Evolutionary conservation across 2,329 filamentous ascomycete species (phyloP).

Genomic region (Colletotrichum destructivum): DNA sequence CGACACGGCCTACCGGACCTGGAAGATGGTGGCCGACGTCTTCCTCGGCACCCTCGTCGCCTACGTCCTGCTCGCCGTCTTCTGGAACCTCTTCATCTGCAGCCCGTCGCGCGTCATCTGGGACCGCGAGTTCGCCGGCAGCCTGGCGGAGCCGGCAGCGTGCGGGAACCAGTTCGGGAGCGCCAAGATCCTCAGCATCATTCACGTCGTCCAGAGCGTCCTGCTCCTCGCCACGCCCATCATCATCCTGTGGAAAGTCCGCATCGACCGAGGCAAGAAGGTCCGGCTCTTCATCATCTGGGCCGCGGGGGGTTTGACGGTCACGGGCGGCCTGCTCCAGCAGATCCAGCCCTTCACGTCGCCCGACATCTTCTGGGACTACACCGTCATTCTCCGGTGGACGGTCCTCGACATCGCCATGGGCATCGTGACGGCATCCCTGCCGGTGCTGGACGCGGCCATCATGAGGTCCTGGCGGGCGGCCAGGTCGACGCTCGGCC

Average conservation of each 20-base stretch:
- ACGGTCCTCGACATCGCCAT: conserved; percentile 48
- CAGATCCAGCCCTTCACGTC: conserved; percentile 39
- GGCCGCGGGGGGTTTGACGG: conserved; percentile 48
- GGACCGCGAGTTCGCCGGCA: conserved; percentile 34
- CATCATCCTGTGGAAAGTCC: conserved; percentile 51
- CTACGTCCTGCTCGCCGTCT: conserved; percentile 47
- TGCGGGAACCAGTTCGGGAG: conserved; percentile 40
- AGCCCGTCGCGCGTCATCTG: conserved; percentile 43
- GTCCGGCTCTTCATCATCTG: conserved; percentile 49
- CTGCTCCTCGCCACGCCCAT: conserved; percentile 49
- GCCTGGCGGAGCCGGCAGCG: conserved; percentile 1
- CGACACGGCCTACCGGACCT: conserved; percentile 41
- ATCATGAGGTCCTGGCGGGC: conserved; percentile 40
- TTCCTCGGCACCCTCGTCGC: conserved; percentile 48
- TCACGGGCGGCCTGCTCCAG: conserved; percentile 48
- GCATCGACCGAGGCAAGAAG: conserved; percentile 48
- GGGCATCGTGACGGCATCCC: conserved; percentile 48
- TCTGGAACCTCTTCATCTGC: conserved; percentile 48
- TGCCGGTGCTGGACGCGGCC: conserved; percentile 48
- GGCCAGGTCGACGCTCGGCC: conserved; percentile 22
- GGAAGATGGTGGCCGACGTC: conserved; percentile 48
- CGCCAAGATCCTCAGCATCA: conserved; percentile 46
- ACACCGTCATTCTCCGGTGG: conserved; percentile 46
- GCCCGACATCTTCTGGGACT: conserved; percentile 42
- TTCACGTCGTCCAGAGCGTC: conserved; percentile 53